Conservation (phyloP, 352 stramenopile species). For the Aphanomyces euteiches region DNA sequence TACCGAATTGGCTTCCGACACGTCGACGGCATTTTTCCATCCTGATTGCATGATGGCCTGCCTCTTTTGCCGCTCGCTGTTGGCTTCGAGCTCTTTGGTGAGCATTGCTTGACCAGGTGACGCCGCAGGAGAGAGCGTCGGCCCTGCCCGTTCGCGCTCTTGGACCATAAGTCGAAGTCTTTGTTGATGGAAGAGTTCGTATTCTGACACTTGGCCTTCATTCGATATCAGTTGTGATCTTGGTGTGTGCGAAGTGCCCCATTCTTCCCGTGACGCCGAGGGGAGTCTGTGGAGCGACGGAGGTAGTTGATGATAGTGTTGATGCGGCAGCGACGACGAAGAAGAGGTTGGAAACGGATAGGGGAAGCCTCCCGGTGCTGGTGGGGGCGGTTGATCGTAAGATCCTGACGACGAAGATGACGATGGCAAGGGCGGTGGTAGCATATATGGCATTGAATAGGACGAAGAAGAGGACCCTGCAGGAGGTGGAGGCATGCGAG, state of each 20-base stretch:
- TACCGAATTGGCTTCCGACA: slow-evolving; percentile 26
- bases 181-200: slow-evolving; percentile 86
- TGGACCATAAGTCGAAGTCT: slow-evolving; percentile 78
- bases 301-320: slow-evolving; percentile 2
- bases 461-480: background rate
- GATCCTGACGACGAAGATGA: slow-evolving; percentile 3
- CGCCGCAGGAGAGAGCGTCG: slow-evolving; percentile 68
- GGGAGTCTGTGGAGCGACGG: background rate
- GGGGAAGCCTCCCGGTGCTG: background rate
- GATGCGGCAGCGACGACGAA: background rate
- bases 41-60: slow-evolving; percentile 87
- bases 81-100: slow-evolving; percentile 84
- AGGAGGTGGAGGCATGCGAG: background rate
- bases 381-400: background rate
- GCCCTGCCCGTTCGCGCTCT: slow-evolving; percentile 73
- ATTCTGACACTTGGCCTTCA: slow-evolving; percentile 73
- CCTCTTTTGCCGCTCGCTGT: slow-evolving; percentile 82
- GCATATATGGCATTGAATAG: background rate
- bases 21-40: slow-evolving; percentile 81
- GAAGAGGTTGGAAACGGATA: background rate
- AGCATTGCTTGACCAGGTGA: slow-evolving; percentile 81
- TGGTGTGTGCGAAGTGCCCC: slow-evolving; percentile 80
- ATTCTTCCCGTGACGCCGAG: slow-evolving; percentile 62
- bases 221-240: slow-evolving; percentile 79
- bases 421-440: background rate